Conservation (phyloP, 116 monocot genomes). For the Trichopus zeylanicus region DNA sequence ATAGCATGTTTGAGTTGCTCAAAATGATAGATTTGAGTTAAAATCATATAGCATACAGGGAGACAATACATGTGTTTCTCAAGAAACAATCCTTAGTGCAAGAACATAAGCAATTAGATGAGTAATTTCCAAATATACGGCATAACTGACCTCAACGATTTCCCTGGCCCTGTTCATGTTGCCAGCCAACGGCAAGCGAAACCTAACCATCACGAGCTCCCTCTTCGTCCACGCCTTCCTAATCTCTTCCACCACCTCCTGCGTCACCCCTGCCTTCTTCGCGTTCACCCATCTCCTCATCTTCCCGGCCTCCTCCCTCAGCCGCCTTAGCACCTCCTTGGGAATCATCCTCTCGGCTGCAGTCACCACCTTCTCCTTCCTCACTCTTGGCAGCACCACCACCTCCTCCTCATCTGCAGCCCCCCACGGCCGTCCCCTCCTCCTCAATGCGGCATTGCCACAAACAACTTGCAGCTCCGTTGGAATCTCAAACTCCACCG, state of each 20-base stretch:
- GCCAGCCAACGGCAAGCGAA: slow-evolving; percentile 59
- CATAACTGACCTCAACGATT: slow-evolving; percentile 64
- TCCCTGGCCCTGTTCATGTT: slow-evolving; percentile 83
- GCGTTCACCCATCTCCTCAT: slow-evolving; percentile 67
- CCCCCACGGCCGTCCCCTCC: slow-evolving; percentile 33
- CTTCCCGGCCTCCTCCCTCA: slow-evolving; percentile 43
- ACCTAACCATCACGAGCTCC: slow-evolving; percentile 67
- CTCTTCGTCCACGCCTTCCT: slow-evolving; percentile 34
- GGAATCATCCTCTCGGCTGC: slow-evolving; percentile 46
- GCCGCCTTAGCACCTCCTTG: slow-evolving; percentile 26
- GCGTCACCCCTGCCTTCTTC: slow-evolving; percentile 84
- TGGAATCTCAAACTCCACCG: background rate
- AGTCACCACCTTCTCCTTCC: slow-evolving; percentile 45
- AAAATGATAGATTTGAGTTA: no score
- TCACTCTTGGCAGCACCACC: slow-evolving; percentile 45
- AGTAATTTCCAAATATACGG: no score
- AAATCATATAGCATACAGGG: no score
- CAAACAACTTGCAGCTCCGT: slow-evolving; percentile 3
- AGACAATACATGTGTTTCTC: no score
- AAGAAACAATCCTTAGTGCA: no score
- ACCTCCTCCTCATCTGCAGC: slow-evolving; percentile 26
- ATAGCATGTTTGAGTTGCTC: no score
- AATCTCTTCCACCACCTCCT: slow-evolving; percentile 67
- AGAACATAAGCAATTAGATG: no score
- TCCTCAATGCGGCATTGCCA: background rate